A percentile compares a stretch with the other conserved stretches of the same genome.
Conservation (phyloP, 1,284 basidiomycete species). For the Wallemia hederae region DNA sequence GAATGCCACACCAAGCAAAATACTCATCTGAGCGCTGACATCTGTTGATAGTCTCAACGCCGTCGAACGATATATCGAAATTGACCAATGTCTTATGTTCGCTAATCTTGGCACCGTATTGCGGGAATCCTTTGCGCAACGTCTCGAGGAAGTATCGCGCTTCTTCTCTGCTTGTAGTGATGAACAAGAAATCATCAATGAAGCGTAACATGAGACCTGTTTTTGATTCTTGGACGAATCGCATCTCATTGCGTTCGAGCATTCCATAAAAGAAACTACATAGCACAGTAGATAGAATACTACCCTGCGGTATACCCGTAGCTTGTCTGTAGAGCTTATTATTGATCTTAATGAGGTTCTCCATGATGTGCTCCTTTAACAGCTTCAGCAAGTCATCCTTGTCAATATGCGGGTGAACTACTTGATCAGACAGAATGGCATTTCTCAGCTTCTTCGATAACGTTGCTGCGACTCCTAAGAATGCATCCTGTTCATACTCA, state of each 20-base stretch:
- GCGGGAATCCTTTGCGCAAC: slow-evolving; percentile 66
- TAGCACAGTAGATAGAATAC: slow-evolving; percentile 55
- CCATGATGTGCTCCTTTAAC: slow-evolving; percentile 60
- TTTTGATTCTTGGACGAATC: slow-evolving; percentile 18
- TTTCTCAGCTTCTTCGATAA: slow-evolving; percentile 37
- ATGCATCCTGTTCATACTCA: slow-evolving; percentile 46
- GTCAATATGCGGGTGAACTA: slow-evolving; percentile 27
- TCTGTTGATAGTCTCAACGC: slow-evolving; percentile 11
- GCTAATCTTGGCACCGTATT: slow-evolving; percentile 76
- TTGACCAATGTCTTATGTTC: slow-evolving; percentile 66
- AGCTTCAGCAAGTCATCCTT: slow-evolving; percentile 36
- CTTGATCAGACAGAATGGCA: slow-evolving; percentile 34
- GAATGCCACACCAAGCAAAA: slow-evolving; percentile 70
- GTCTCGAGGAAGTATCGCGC: slow-evolving; percentile 41
- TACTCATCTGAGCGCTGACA: slow-evolving; percentile 9
- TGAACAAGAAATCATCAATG: slow-evolving; percentile 76
- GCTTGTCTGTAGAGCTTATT: slow-evolving; percentile 48
- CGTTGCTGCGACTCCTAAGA: slow-evolving; percentile 32
- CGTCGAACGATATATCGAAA: slow-evolving; percentile 29
- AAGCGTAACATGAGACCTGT: slow-evolving; percentile 30
- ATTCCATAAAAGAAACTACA: slow-evolving; percentile 87
- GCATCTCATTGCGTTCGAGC: slow-evolving; percentile 37
- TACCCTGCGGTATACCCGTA: slow-evolving; percentile 86
- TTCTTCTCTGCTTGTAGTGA: slow-evolving; percentile 35
- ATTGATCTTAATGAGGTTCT: slow-evolving; percentile 73